Conservation (phyloP, 768 basidiomycete species). For the Daedalea quercina region DNA sequence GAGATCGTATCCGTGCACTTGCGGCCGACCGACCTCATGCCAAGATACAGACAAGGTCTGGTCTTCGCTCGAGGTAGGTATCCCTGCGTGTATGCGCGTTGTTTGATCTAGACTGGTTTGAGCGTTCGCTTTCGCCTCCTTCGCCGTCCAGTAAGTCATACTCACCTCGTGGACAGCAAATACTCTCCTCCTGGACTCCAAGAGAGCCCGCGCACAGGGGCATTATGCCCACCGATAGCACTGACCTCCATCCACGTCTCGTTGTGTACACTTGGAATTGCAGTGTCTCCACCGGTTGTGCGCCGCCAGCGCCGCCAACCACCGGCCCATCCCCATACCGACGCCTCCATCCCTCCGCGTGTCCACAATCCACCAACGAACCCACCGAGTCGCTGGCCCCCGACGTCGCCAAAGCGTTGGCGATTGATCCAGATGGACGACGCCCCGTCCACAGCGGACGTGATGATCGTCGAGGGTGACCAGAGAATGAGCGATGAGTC, state of each 20-base stretch:
- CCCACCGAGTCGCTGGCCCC: slow-evolving; percentile 84
- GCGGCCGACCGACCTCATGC: slow-evolving; percentile 90
- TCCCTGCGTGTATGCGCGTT: slow-evolving; percentile 75
- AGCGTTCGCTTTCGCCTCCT: neutral
- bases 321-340: slow-evolving; percentile 93
- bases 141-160: neutral
- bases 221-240: slow-evolving; percentile 84
- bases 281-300: neutral
- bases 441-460: slow-evolving; percentile 27
- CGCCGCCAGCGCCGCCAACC: slow-evolving; percentile 87
- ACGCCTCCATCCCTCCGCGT: slow-evolving; percentile 46
- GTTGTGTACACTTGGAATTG: slow-evolving; percentile 5
- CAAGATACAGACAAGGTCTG: slow-evolving; percentile 35
- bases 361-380: slow-evolving; percentile 92
- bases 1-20: slow-evolving; percentile 95
- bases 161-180: slow-evolving; percentile 78
- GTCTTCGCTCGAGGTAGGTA: slow-evolving; percentile 19
- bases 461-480: slow-evolving; percentile 62
- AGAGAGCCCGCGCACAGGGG: slow-evolving; percentile 67
- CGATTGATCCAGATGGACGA: slow-evolving; percentile 84
- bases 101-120: slow-evolving; percentile 78
- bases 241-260: slow-evolving; percentile 68
- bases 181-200: slow-evolving; percentile 91
- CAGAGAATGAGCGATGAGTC: slow-evolving; percentile 96
- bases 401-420: slow-evolving; percentile 91